These are phyloP conservation scores for Biscogniauxia marginata DNA, from an alignment of 2,329 filamentous ascomycete species.

Conservation along the genomic window DNA sequence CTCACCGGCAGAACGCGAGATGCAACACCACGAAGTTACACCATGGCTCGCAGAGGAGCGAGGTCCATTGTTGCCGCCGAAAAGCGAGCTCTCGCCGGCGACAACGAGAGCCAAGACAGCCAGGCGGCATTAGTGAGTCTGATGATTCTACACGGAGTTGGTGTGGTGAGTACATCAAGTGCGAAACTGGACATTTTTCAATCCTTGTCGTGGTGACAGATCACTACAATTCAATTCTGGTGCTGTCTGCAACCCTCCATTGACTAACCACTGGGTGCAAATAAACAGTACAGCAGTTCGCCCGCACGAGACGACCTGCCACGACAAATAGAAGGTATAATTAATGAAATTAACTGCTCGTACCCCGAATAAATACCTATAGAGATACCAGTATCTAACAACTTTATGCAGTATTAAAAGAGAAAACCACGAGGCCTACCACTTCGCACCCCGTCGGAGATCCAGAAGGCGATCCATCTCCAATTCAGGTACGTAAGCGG, in stretches of 20 bases:
- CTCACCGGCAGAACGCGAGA: not conserved
- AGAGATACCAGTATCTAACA: not conserved
- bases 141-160: slow-evolving; percentile 26
- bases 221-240: not conserved
- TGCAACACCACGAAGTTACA: slow-evolving; percentile 10
- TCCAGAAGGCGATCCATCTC: not conserved
- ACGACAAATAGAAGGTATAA: slow-evolving; percentile 9
- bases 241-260: not conserved
- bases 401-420: not conserved
- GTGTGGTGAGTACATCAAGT: slow-evolving; percentile 26
- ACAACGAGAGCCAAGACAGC: slow-evolving; percentile 31
- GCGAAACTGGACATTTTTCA: too few relatives aligned
- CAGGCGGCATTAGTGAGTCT: slow-evolving; percentile 23
- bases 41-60: slow-evolving; percentile 20
- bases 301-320: slow-evolving; percentile 9
- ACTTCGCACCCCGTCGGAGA: not conserved
- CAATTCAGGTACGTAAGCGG: not conserved
- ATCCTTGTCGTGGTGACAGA: slow-evolving; percentile 3
- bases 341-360: too few relatives aligned
- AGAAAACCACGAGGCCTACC: not conserved
- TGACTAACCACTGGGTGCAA: slow-evolving; percentile 2
- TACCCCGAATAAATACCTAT: not conserved
- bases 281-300: slow-evolving; percentile 20
- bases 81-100: slow-evolving; percentile 15
- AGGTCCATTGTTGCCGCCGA: slow-evolving; percentile 17